phyloP scores from a whole-genome alignment of 768 basidiomycete species.

The Lactarius psammicola region DNA sequence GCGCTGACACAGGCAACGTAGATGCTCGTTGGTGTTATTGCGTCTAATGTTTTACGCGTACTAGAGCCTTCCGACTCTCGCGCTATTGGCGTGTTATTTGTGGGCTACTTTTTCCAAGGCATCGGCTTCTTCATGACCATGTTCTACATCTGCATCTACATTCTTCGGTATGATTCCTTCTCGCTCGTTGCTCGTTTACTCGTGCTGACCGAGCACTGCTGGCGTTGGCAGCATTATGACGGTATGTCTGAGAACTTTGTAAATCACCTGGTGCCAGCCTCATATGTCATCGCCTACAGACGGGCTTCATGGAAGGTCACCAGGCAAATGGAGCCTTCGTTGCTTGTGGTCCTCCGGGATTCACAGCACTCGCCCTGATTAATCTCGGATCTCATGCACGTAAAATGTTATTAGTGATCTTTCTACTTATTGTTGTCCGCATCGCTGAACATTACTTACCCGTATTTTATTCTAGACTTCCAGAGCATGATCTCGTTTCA shows the following conservation, averaged over 20 bases:
- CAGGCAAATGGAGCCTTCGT: slow-evolving; percentile 51
- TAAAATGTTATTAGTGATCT: slow-evolving; percentile 37
- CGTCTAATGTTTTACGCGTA: slow-evolving; percentile 44
- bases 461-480: slow-evolving; percentile 33
- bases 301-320: slow-evolving; percentile 48
- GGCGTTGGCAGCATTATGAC: slow-evolving; percentile 39
- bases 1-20: slow-evolving; percentile 25
- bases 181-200: not conserved
- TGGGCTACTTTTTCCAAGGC: slow-evolving; percentile 52
- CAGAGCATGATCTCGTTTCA: slow-evolving; percentile 38
- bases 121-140: slow-evolving; percentile 49
- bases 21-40: slow-evolving; percentile 51
- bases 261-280: not conserved
- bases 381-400: slow-evolving; percentile 42
- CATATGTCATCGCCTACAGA: slow-evolving; percentile 32
- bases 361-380: slow-evolving; percentile 48
- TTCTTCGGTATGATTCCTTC: slow-evolving; percentile 40
- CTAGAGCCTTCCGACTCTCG: slow-evolving; percentile 39
- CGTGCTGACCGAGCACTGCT: not conserved
- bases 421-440: not conserved
- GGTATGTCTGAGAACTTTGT: slow-evolving; percentile 30
- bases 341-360: slow-evolving; percentile 49
- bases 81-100: slow-evolving; percentile 43
- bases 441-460: too few species aligned
- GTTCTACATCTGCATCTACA: slow-evolving; percentile 51